phyloP scores from a whole-genome alignment of 352 stramenopile species.

The Phytophthora cryptogea region DNA sequence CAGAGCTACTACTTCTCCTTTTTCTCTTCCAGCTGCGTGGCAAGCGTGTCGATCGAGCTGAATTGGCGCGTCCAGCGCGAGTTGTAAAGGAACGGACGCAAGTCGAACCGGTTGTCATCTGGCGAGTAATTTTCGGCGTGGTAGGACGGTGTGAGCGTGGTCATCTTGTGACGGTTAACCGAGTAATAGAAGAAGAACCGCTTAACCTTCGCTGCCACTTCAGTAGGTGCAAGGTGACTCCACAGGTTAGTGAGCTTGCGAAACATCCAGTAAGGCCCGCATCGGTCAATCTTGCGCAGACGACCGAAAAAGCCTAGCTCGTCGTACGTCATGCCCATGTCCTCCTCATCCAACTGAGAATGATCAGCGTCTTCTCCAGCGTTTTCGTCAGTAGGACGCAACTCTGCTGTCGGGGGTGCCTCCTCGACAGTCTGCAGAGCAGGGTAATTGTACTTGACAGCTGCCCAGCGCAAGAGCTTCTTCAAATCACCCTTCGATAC shows the following conservation, averaged over 20 bases:
- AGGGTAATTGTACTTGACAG: slow-evolving; percentile 90
- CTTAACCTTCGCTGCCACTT: slow-evolving; percentile 92
- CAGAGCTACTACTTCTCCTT: slow-evolving; percentile 47
- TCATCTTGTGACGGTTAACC: slow-evolving; percentile 99
- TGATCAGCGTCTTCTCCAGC: slow-evolving; percentile 75
- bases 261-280: slow-evolving; percentile 96
- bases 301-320: slow-evolving; percentile 96
- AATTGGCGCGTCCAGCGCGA: slow-evolving; percentile 96
- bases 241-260: slow-evolving; percentile 87
- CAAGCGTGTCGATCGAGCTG: slow-evolving; percentile 92
- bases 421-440: slow-evolving; percentile 92
- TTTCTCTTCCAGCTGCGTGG: slow-evolving; percentile 73
- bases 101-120: slow-evolving; percentile 99
- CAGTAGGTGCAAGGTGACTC: slow-evolving; percentile 79
- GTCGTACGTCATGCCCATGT: slow-evolving; percentile 99
- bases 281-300: slow-evolving; percentile 95
- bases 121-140: slow-evolving; percentile 98
- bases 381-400: slow-evolving; percentile 90
- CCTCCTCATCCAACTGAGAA: slow-evolving; percentile 97
- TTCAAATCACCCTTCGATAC: slow-evolving; percentile 97
- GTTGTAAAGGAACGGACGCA: slow-evolving; percentile 98
- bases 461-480: slow-evolving; percentile 94
- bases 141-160: slow-evolving; percentile 97
- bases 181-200: slow-evolving; percentile 99
- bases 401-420: slow-evolving; percentile 95